A percentile compares a stretch with the other conserved stretches of the same genome.
These are phyloP conservation scores for Hippophae rhamnoides DNA, from an alignment of 306 rosid genomes.

Conservation along the genomic window DNA sequence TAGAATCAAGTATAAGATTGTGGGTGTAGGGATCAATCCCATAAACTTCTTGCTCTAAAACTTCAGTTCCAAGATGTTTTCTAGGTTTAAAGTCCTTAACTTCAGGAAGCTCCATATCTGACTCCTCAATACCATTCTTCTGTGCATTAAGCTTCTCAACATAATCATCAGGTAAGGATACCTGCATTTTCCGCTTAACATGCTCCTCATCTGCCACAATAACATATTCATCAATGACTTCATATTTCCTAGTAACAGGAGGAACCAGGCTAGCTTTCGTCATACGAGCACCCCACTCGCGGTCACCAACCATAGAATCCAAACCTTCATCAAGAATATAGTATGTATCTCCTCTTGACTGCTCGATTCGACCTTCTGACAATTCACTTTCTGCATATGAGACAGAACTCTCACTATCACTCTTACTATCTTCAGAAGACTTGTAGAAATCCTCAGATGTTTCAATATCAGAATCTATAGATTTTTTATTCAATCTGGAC, in stretches of 20 bases:
- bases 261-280: slow-evolving; percentile 98
- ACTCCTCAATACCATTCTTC: slow-evolving; percentile 90
- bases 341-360: slow-evolving; percentile 47
- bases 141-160: slow-evolving; percentile 78
- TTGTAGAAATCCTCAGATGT: slow-evolving; percentile 74
- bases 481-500: slow-evolving; percentile 65
- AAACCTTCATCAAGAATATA: slow-evolving; percentile 39
- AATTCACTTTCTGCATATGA: slow-evolving; percentile 64
- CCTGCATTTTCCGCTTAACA: slow-evolving; percentile 83
- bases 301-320: slow-evolving; percentile 63
- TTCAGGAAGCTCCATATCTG: slow-evolving; percentile 98
- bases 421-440: slow-evolving; percentile 71
- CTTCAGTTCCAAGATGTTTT: slow-evolving; percentile 81
- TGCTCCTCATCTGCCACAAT: slow-evolving; percentile 88
- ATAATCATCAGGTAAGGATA: slow-evolving; percentile 91
- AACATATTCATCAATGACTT: slow-evolving; percentile 76
- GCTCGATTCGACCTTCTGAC: slow-evolving; percentile 38
- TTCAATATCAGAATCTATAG: slow-evolving; percentile 76
- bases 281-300: slow-evolving; percentile 99
- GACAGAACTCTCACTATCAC: slow-evolving; percentile 55
- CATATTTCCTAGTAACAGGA: slow-evolving; percentile 94
- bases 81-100: slow-evolving; percentile 93
- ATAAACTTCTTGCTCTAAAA: slow-evolving; percentile 95
- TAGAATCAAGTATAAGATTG: slow-evolving; percentile 94
- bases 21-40: slow-evolving; percentile 98